Evolutionary conservation across 2,329 filamentous ascomycete genomes (phyloP).

Genomic region (Emmonsiellopsis sp.): DNA sequence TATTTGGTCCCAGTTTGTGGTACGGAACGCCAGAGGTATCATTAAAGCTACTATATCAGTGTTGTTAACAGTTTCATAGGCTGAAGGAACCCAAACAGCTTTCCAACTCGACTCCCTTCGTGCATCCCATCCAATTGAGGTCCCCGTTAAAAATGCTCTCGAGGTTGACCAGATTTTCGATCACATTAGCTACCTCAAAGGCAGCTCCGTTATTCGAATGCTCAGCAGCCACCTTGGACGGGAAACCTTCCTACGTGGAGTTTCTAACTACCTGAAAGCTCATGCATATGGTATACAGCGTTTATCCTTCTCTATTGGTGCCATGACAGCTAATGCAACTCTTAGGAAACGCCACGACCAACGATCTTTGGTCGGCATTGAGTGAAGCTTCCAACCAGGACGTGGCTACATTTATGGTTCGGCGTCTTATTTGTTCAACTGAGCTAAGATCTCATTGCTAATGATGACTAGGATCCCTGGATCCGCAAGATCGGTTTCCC

Average conservation of each 20-base stretch:
- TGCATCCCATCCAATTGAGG: conserved; percentile 91
- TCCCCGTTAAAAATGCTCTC: conserved; percentile 83
- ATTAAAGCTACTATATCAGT: conserved; percentile 18
- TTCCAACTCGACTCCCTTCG: conserved; percentile 84
- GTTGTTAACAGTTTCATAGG: conserved; percentile 42
- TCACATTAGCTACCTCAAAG: conserved; percentile 91
- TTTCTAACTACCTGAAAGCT: conserved; percentile 78
- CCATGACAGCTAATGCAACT: neutral
- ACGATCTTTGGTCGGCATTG: conserved; percentile 82
- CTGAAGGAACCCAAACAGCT: conserved; percentile 86
- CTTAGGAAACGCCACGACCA: conserved; percentile 68
- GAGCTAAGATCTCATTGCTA: conserved; percentile 1
- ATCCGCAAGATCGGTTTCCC: conserved; percentile 94
- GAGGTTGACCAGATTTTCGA: conserved; percentile 99
- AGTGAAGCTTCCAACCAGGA: conserved; percentile 81
- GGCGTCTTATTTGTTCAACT: conserved; percentile 4
- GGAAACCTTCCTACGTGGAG: conserved; percentile 81
- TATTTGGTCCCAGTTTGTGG: conserved; percentile 93
- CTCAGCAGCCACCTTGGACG: conserved; percentile 80
- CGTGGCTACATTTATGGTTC: conserved; percentile 72
- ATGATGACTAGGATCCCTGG: conserved; percentile 57
- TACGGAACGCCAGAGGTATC: conserved; percentile 51
- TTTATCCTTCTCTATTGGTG: neutral
- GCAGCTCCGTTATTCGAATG: conserved; percentile 95
- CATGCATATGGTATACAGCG: conserved; percentile 62